Base-by-base conservation (phyloP, 176 grass and related monocot genomes). In the Bonia amplexicaulis region DNA sequence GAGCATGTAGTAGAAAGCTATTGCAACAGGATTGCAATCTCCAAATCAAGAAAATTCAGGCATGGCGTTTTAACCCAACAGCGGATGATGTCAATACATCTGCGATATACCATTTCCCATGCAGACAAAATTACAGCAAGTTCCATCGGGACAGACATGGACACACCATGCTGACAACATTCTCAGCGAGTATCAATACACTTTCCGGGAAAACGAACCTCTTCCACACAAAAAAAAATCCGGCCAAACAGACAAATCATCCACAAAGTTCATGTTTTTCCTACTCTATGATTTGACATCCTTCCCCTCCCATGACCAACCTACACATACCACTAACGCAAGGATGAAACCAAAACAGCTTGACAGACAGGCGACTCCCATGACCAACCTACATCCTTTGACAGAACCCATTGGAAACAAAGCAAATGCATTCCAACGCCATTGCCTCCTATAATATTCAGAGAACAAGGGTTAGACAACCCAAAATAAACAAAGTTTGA, bases 371-470 rank as follows among this genome's bases (percentile, higher is more conserved):
- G 82, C 62, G 53, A 79, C 80, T 74, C 74, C 74, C 31, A n/a
- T n/a, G n/a, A n/a, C n/a, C n/a, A n/a, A n/a, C n/a, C n/a, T n/a
- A n/a, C 84, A 84, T 90, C 60, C 69, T 31, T 82, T 17, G 31
- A 90, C 59, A 79, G 37, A 66, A 80, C 35, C 41, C 74, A 37
- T 52, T 73, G 58, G 57, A 78, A 73, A 82, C 46, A 71, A 58
- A 37, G 46, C 47, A 86, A 71, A 82, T 57, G 22, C 47, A 73
- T 83, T 69, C 7, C 71, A 35, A 44, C 25, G 2, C 67, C 69
- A 27, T 31, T 83, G 16, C 40, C 37, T 47, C 68, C 89, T 91
- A 85, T 53, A 87, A 80, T 63, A 80, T 68, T 48, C 41, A 26
- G 6, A 83, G 16, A 67, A 74, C 0, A 39, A 55, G 13, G 2